Evolutionary conservation across 1,139 yeast genomes (phyloP), one percentile per base, ranked within the genome.

Genomic region (Eremothecium cymbalariae): DNA sequence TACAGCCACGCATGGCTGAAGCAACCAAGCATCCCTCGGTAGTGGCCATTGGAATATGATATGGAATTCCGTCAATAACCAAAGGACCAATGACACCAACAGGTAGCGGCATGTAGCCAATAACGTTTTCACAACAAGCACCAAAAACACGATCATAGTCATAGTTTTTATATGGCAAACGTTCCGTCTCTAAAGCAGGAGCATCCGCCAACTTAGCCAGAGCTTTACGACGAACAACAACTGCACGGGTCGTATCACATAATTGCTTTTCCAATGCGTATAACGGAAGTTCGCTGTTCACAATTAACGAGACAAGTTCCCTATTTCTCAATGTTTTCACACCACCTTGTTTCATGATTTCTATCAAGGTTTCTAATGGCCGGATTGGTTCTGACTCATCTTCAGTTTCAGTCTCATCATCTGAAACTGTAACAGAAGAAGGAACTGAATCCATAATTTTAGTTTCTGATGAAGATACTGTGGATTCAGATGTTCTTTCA

Each of bases 1-100:
- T 90, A 67, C 98, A 90, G 47, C 98, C 99, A 63, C 99, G 81
- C 94, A 85, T 88, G 9, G 98, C 81, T 11, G 97, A 86, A 2
- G 98, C 99, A 45, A 90, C 96, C 41, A 90, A 70, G 65, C 97
- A 90, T 37, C 99, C 99, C 66, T 90, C 99, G 33, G 98, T 90
- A 18, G 99, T 90, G 23, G 99, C 99, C 95, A 90, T 86, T 32
- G 99, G 99, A 48, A 90, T 77, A 60, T 84, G 94, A 57, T 72
- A 81, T 32, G 93, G 75, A 48, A 72, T 76, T 30, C 86, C 90
- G 59, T 90, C 98, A 53, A 90, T 83, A 39, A 83, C 67, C 57
- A 93, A 64, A 5, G 99, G 98, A 38, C 99, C 99, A 23, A 97
- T 97, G 55, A 93, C 81, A 59, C 99, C 98, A 41, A 90, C 85